phyloP scores from a whole-genome alignment of 495 filamentous ascomycete species.

The Tuber melanosporum region DNA sequence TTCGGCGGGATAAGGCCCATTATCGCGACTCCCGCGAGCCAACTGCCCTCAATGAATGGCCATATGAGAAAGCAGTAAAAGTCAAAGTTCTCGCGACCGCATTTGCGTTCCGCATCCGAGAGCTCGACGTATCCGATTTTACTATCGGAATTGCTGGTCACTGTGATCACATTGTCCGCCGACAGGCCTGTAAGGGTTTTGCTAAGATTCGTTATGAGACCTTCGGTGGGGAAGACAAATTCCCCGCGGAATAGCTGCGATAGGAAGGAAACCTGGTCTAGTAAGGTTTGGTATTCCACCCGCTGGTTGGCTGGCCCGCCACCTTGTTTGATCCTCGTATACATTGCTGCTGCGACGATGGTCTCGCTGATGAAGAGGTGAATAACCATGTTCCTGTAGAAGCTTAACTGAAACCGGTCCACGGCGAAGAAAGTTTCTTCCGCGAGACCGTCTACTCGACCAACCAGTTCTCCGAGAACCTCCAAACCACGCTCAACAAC shows the following conservation, averaged over 20 bases:
- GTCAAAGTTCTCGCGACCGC: slow-evolving; percentile 86
- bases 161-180: slow-evolving; percentile 67
- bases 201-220: slow-evolving; percentile 68
- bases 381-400: slow-evolving; percentile 98
- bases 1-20: slow-evolving; percentile 74
- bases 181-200: slow-evolving; percentile 71
- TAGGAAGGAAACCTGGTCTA: slow-evolving; percentile 75
- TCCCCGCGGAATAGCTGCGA: slow-evolving; percentile 90
- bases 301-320: slow-evolving; percentile 73
- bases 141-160: slow-evolving; percentile 48
- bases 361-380: slow-evolving; percentile 93
- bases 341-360: slow-evolving; percentile 79
- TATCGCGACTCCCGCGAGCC: slow-evolving; percentile 81
- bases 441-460: slow-evolving; percentile 64
- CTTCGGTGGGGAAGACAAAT: slow-evolving; percentile 90
- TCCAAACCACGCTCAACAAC: slow-evolving; percentile 89
- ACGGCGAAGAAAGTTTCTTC: slow-evolving; percentile 91
- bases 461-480: slow-evolving; percentile 83
- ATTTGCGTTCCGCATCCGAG: slow-evolving; percentile 64
- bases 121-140: slow-evolving; percentile 62
- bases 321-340: slow-evolving; percentile 80
- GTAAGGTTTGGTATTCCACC: slow-evolving; percentile 63
- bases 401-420: slow-evolving; percentile 91
- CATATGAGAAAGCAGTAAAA: slow-evolving; percentile 98
- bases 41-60: slow-evolving; percentile 91